These are phyloP conservation scores for Xylaria sp. DNA, from an alignment of 495 filamentous ascomycete genomes.

Conservation along the genomic window DNA sequence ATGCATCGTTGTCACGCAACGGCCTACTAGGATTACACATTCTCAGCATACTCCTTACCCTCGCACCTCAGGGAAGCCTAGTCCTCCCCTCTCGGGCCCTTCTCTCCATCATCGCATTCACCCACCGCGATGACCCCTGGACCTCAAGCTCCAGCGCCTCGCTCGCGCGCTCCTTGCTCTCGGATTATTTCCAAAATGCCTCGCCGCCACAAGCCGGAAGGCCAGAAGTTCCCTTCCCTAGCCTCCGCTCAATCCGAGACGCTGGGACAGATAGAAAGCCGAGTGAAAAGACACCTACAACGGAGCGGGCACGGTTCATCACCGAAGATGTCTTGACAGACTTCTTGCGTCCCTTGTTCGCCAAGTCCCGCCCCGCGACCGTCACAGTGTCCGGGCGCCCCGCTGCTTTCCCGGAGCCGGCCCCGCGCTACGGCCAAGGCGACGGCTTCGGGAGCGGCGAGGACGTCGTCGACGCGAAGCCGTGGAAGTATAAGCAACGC, in stretches of 20 bases:
- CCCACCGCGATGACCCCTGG: constrained; percentile 62
- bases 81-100: constrained; percentile 34
- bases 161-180: constrained; percentile 51
- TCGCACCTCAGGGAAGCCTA: constrained; percentile 7
- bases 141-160: constrained; percentile 49
- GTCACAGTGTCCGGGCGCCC: constrained; percentile 69
- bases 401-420: constrained; percentile 54
- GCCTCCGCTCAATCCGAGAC: neutral
- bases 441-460: constrained; percentile 48
- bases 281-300: neutral
- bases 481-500: constrained; percentile 74
- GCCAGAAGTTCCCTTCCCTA: neutral
- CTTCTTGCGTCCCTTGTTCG: constrained; percentile 73
- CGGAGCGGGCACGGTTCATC: constrained; percentile 46
- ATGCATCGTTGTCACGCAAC: constrained; percentile 28
- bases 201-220: neutral
- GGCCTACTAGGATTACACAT: constrained; percentile 31
- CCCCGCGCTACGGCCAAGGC: constrained; percentile 44
- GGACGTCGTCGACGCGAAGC: constrained; percentile 63
- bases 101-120: constrained; percentile 52
- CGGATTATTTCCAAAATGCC: constrained; percentile 14
- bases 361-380: constrained; percentile 66
- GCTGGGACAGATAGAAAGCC: constrained; percentile 1
- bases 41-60: constrained; percentile 24
- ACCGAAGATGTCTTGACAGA: constrained; percentile 60